phyloP scores from a whole-genome alignment of 2,329 filamentous ascomycete species.

The Colletotrichum cereale region DNA sequence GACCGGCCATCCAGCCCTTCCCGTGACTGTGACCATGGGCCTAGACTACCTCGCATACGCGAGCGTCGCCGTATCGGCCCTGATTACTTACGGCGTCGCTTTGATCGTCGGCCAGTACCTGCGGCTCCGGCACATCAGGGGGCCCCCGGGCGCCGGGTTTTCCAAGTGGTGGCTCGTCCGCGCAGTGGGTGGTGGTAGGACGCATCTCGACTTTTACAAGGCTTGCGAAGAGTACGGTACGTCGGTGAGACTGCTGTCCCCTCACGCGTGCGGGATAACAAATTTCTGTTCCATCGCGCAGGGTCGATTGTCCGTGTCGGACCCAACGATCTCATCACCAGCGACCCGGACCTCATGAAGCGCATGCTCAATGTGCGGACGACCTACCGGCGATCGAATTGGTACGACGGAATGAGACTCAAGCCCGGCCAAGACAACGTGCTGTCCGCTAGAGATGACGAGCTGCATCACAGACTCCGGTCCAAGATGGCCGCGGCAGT shows the following conservation, averaged over 20 bases:
- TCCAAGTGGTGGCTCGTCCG: constrained; percentile 56
- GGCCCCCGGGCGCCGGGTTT: constrained; percentile 53
- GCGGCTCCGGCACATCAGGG: constrained; percentile 56
- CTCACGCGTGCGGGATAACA: neutral
- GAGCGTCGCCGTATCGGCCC: neutral
- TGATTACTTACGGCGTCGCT: constrained; percentile 34
- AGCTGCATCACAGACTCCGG: constrained; percentile 55
- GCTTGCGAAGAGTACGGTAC: constrained; percentile 52
- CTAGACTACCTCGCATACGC: constrained; percentile 7
- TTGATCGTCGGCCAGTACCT: constrained; percentile 48
- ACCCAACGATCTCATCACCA: constrained; percentile 56
- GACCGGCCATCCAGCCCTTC: neutral
- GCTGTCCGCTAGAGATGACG: constrained; percentile 62
- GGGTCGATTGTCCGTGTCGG: constrained; percentile 57
- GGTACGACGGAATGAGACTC: constrained; percentile 64
- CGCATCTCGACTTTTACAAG: constrained; percentile 53
- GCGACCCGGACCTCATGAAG: constrained; percentile 54
- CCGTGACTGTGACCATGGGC: constrained; percentile 17
- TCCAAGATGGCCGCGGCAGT: constrained; percentile 65
- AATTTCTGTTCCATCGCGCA: constrained; percentile 5
- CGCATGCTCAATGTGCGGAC: constrained; percentile 54
- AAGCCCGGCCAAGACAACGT: constrained; percentile 67
- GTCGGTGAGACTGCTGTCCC: too few relatives aligned
- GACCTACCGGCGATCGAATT: constrained; percentile 53
- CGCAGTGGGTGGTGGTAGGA: constrained; percentile 48